phyloP scores from a whole-genome alignment of 768 basidiomycete species.

The Solioccasus polychromus region DNA sequence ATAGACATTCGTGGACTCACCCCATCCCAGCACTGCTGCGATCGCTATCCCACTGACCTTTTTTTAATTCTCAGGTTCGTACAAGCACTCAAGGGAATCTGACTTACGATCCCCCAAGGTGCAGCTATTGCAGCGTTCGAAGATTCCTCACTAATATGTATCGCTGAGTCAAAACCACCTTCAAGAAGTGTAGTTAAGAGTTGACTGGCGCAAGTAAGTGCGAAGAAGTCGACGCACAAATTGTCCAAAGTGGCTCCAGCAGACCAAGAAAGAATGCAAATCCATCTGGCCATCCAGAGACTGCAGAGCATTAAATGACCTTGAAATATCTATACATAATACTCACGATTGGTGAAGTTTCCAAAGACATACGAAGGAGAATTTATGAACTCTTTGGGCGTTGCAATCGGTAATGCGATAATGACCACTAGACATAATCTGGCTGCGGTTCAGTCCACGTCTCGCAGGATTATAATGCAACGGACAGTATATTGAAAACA shows the following conservation, averaged over 20 bases:
- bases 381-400: slow-evolving; percentile 59
- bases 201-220: neutral
- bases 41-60: slow-evolving; percentile 38
- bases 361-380: slow-evolving; percentile 57
- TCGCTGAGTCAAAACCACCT: slow-evolving; percentile 46
- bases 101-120: slow-evolving; percentile 53
- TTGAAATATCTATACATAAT: neutral
- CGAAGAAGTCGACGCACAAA: slow-evolving; percentile 28
- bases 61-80: neutral
- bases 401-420: slow-evolving; percentile 61
- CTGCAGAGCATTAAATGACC: slow-evolving; percentile 14
- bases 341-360: slow-evolving; percentile 54
- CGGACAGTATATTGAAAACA: slow-evolving; percentile 38
- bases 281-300: slow-evolving; percentile 41
- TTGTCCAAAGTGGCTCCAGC: slow-evolving; percentile 45
- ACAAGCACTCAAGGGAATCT: neutral
- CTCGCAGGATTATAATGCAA: neutral
- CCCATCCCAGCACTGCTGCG: slow-evolving; percentile 45
- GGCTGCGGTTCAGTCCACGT: neutral
- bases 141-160: slow-evolving; percentile 54
- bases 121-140: slow-evolving; percentile 52
- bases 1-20: slow-evolving; percentile 21
- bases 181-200: neutral
- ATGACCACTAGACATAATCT: slow-evolving; percentile 30
- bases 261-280: slow-evolving; percentile 48